Conservation (phyloP, 192 early-diverging fungal genomes). For the Oehlia diaphana region DNA sequence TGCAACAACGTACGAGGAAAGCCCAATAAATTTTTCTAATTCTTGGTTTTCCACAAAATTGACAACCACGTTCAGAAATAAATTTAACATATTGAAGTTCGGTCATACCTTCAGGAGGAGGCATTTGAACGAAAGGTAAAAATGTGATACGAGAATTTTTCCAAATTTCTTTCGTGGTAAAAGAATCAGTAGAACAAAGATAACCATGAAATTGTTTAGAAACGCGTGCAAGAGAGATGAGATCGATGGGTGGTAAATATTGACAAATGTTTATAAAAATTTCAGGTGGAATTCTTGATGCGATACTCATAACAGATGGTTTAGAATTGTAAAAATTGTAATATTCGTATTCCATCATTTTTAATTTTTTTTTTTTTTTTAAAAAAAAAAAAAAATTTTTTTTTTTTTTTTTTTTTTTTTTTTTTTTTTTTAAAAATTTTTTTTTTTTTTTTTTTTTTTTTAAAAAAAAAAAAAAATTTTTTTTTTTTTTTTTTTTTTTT, state of each 20-base stretch:
- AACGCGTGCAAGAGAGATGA: constrained; percentile 9
- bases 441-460: no score
- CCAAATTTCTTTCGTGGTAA: constrained; percentile 26
- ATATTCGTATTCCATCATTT: no score
- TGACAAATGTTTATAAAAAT: constrained; percentile 27
- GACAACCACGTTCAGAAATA: constrained; percentile 7
- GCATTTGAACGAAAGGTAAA: constrained; percentile 10
- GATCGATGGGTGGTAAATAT: constrained; percentile 12
- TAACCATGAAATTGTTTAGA: constrained; percentile 21
- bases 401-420: no score
- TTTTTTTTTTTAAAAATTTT: no score
- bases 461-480: no score
- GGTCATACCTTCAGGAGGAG: constrained; percentile 17
- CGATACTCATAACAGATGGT: background rate
- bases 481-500: no score
- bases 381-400: no score
- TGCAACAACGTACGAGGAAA: constrained; percentile 3
- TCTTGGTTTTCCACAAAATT: constrained; percentile 15
- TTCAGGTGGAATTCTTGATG: constrained; percentile 16
- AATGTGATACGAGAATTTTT: background rate
- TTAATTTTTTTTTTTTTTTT: no score
- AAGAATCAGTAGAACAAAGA: constrained; percentile 12
- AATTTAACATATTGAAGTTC: constrained; percentile 6
- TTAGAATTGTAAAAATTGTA: no score
- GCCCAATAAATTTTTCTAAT: constrained; percentile 19